Evolutionary conservation across 352 stramenopile species (phyloP), one percentile per base, ranked within the genome.

Genomic region (Phytophthora cajani): DNA sequence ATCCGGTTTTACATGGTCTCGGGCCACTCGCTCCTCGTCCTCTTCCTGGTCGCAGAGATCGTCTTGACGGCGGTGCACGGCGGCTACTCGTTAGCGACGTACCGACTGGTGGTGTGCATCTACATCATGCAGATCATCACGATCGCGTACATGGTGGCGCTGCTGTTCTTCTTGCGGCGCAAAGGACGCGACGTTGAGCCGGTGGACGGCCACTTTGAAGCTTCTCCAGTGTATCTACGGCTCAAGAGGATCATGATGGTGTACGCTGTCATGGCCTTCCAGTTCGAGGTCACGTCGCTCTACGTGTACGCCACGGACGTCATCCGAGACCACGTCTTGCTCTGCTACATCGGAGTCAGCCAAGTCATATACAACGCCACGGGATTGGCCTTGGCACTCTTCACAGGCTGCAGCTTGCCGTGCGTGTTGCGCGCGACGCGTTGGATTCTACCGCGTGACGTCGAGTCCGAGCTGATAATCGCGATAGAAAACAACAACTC

Each of bases 191-290:
- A 87, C 27, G 60, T 79, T 25, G 74, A 87, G 64, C 71, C 64
- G 7, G 58, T 84, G 36, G 64, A 87, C 17, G 78, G 78, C 44
- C 55, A 74, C 19, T 81, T 87, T 23, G 69, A 81, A 33, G 54
- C 69, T 19, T 87, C 79, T 23, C 77, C 79, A 0, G 62, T 87
- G 16, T 87, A 85, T 47, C 46, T 66, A 36, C 79, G 79, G 0
- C 69, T 87, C 25, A 72, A 80, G 56, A 66, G 72, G 40, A 87
- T 83, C 67, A 75, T 87, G 79, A 54, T 83, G 11, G 68, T 88
- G 12, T 88, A 84, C 51, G 66, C 68, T 1, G n/a, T 81, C 17
- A 83, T 85, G 32, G 38, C 74, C 6, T 71, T 84, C 19, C 81
- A 86, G 58, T 87, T 78, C 69, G 67, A 85, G 21, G 17, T 79